phyloP scores from a whole-genome alignment of 441 rosid genomes.

The Raphanus hybrid region DNA sequence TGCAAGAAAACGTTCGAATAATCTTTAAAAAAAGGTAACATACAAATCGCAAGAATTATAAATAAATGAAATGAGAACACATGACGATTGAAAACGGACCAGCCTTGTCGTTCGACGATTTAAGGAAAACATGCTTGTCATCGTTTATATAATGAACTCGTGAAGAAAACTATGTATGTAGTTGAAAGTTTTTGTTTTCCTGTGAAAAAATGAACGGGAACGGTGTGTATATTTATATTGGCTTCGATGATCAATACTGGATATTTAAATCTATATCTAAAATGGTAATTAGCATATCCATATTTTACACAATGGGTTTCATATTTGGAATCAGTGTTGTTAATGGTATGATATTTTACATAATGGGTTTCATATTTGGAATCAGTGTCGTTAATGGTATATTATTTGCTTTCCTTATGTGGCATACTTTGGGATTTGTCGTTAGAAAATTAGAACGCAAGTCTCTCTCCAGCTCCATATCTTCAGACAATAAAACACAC shows the following conservation, averaged over 20 bases:
- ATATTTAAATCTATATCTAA: neutral
- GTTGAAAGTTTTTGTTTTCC: neutral
- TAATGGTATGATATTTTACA: constrained; percentile 11
- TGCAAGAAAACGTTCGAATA: constrained; percentile 20
- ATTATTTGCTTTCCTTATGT: constrained; percentile 26
- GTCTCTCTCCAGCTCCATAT: constrained; percentile 14
- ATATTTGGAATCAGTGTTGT: neutral
- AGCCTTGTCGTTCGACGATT: constrained; percentile 26
- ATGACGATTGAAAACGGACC: constrained; percentile 28
- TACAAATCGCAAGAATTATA: neutral
- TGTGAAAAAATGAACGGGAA: constrained; percentile 18
- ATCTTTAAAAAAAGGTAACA: neutral
- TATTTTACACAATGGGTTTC: neutral
- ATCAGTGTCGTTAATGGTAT: constrained; percentile 1
- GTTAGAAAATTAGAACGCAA: neutral
- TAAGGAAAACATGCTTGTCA: constrained; percentile 32
- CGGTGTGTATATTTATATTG: constrained; percentile 24
- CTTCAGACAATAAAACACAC: constrained; percentile 5
- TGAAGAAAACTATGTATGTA: neutral
- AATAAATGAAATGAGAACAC: constrained; percentile 2
- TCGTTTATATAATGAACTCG: neutral
- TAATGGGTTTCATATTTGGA: neutral
- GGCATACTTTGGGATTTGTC: neutral
- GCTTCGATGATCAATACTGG: neutral
- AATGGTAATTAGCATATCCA: constrained; percentile 23